A percentile compares a stretch with the other conserved stretches of the same genome.
These are phyloP conservation scores for Pythium apleroticum DNA, from an alignment of 352 stramenopile genomes.

Conservation along the genomic window DNA sequence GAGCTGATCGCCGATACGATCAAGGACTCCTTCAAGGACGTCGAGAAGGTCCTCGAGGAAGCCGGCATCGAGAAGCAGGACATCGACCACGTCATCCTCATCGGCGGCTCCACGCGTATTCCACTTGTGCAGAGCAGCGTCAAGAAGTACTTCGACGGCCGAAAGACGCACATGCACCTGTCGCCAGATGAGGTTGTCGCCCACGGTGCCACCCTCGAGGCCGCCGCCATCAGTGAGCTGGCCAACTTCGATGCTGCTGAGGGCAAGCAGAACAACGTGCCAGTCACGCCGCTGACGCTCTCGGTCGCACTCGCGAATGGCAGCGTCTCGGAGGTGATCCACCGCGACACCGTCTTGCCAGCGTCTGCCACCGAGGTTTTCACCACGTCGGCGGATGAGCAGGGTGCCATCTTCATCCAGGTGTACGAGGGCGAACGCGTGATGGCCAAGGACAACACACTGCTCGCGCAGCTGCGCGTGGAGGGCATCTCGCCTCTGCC, in stretches of 20 bases:
- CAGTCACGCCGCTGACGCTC: constrained; percentile 92
- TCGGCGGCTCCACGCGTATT: constrained; percentile 97
- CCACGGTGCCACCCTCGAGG: constrained; percentile 87
- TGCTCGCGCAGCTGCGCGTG: constrained; percentile 91
- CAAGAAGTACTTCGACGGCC: constrained; percentile 87
- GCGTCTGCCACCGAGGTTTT: constrained; percentile 81
- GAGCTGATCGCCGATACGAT: constrained; percentile 94
- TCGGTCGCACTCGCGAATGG: constrained; percentile 91
- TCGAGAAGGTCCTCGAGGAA: constrained; percentile 79
- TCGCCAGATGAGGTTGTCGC: constrained; percentile 91
- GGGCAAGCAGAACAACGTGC: constrained; percentile 75
- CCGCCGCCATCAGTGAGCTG: constrained; percentile 63
- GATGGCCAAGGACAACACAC: constrained; percentile 97
- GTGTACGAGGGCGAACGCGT: constrained; percentile 95
- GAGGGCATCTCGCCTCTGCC: constrained; percentile 85
- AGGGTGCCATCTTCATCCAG: constrained; percentile 90
- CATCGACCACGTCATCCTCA: constrained; percentile 96
- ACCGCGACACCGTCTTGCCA: constrained; percentile 90
- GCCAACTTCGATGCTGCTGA: constrained; percentile 70
- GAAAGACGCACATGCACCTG: constrained; percentile 79
- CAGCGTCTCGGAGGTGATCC: constrained; percentile 91
- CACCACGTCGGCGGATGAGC: constrained; percentile 91
- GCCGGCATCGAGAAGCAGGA: constrained; percentile 79
- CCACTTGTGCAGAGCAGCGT: constrained; percentile 90
- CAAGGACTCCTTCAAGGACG: constrained; percentile 90